Evolutionary conservation across 1,284 basidiomycete genomes (phyloP).

Genomic region (Tremellales sp.): DNA sequence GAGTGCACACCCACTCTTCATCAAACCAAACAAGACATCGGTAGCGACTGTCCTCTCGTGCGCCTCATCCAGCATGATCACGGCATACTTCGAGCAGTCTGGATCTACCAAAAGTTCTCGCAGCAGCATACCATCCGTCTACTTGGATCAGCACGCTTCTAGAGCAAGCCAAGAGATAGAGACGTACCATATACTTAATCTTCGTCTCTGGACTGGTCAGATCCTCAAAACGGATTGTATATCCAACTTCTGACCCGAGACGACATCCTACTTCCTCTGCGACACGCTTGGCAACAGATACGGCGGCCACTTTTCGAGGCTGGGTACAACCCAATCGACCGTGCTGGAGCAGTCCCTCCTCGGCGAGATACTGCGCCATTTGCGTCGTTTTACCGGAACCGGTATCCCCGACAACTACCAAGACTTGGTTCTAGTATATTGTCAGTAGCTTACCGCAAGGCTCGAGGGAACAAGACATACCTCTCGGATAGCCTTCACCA

Average conservation of each 20-base stretch:
- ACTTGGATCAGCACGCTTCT: slow-evolving; percentile 3
- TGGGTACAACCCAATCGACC: slow-evolving; percentile 96
- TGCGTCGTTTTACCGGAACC: slow-evolving; percentile 92
- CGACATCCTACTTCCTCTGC: slow-evolving; percentile 96
- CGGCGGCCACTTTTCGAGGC: slow-evolving; percentile 95
- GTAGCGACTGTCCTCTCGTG: slow-evolving; percentile 98
- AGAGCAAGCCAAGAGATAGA: background rate
- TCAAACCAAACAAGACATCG: slow-evolving; percentile 91
- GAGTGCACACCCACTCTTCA: slow-evolving; percentile 90
- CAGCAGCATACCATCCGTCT: slow-evolving; percentile 97
- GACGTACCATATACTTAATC: slow-evolving; percentile 90
- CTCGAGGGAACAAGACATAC: slow-evolving; percentile 51
- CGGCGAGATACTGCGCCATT: slow-evolving; percentile 90
- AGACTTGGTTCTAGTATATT: slow-evolving; percentile 93
- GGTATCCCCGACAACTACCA: slow-evolving; percentile 90
- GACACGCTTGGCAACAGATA: slow-evolving; percentile 99
- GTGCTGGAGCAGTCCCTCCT: slow-evolving; percentile 78
- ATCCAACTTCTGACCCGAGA: slow-evolving; percentile 94
- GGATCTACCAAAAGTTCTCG: slow-evolving; percentile 96
- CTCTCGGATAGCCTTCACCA: slow-evolving; percentile 86
- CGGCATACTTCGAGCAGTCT: slow-evolving; percentile 84
- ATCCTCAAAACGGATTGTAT: slow-evolving; percentile 98
- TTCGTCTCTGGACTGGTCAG: slow-evolving; percentile 95
- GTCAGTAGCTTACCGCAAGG: slow-evolving; percentile 15
- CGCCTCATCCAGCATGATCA: slow-evolving; percentile 98